Evolutionary conservation across 78 protist genomes (phyloP), one percentile per base, ranked within the genome.

Genomic region (Dictyostelium intermedium): DNA sequence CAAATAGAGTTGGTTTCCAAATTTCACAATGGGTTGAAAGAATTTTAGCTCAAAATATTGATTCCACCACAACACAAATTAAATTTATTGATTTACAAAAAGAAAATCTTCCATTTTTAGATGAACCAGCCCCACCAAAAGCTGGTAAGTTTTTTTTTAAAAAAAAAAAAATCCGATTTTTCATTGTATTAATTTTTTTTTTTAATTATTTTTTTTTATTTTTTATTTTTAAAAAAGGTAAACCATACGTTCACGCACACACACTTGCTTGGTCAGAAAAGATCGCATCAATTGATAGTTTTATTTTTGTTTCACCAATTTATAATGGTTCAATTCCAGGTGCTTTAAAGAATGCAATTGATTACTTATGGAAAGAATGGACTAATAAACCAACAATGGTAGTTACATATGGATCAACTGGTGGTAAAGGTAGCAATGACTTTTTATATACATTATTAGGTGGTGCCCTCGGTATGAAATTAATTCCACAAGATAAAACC

Each of bases 341-440:
- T 30, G 77, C 23, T 32, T 32, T 70, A 14, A 70, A 70, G 14
- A 70, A 70, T 70, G 77, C 77, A 3, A 13, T 70, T 14, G 83
- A 78, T 25, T 78, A 78, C 27, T 61, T 78, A 5, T 78, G 16
- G n/a, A 78, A 43, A 13, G 83, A 78, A 78, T 78, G 83, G 83
- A 43, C 53, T 43, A 43, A 23, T 5, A 78, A 78, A 78, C 83
- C 83, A 78, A 14, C 83, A 11, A 11, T 23, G 2, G 30, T 78
- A 43, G 56, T 78, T 6, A 43, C 43, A 37, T 78, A 78, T 45
- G 83, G 83, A 23, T 39, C 23, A 18, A 43, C 60, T 11, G 83
- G 83, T 78, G 83, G 83, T 45, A 39, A 14, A 14, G 34, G n/a
- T 32, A 27, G 37, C 9, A 70, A 70, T 32, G 35, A 27, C 34